These are phyloP conservation scores for Trichopus zeylanicus DNA, from an alignment of 116 monocot genomes.

Conservation along the genomic window DNA sequence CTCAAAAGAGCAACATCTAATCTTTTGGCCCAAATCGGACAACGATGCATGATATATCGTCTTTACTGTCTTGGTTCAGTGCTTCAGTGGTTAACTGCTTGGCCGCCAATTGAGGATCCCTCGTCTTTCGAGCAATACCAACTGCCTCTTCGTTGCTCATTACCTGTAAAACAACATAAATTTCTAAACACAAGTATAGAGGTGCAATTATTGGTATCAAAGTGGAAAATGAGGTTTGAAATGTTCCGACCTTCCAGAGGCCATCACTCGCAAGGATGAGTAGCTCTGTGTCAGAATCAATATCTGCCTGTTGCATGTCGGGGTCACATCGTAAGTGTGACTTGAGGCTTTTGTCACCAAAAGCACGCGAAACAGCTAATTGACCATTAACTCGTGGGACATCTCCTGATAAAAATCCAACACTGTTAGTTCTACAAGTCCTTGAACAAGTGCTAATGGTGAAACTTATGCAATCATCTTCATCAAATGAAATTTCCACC, in stretches of 20 bases:
- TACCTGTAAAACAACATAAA: constrained; percentile 37
- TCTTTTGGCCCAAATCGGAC: constrained; percentile 38
- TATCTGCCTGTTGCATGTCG: constrained; percentile 32
- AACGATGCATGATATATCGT: constrained; percentile 85
- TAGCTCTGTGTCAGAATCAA: constrained; percentile 38
- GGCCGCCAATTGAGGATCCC: constrained; percentile 68
- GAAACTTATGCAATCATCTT: no score
- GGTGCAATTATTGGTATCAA: background rate
- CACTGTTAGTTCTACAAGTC: background rate
- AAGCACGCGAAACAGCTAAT: constrained; percentile 86
- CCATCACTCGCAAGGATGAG: constrained; percentile 91
- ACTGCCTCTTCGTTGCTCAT: constrained; percentile 79
- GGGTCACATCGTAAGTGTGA: constrained; percentile 83
- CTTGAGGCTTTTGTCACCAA: constrained; percentile 87
- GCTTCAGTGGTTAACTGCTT: constrained; percentile 65
- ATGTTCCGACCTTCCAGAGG: constrained; percentile 75
- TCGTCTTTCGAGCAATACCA: constrained; percentile 43
- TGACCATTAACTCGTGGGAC: constrained; percentile 93
- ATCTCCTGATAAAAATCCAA: constrained; percentile 72
- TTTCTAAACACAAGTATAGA: background rate
- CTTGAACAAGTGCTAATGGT: no score
- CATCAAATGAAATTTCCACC: no score
- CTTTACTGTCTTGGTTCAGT: constrained; percentile 62
- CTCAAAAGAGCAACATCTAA: background rate
- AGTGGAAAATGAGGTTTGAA: background rate